Evolutionary conservation across 2,329 filamentous ascomycete genomes (phyloP).

Genomic region (Alternaria dauci): DNA sequence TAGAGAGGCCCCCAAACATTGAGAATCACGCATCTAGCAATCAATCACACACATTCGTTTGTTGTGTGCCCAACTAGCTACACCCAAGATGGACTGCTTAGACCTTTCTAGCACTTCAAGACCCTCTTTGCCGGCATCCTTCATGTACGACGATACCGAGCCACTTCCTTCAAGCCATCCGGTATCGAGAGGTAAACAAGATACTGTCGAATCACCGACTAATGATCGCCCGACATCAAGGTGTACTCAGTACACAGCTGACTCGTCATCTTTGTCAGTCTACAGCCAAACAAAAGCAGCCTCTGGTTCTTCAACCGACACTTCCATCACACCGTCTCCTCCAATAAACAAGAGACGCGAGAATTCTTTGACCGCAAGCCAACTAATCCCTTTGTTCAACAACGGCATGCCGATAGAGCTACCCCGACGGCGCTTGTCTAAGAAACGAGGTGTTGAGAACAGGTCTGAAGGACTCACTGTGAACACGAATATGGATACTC

Average conservation of each 20-base stretch:
- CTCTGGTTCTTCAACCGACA: background rate
- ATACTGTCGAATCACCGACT: background rate
- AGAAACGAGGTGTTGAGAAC: background rate
- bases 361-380: background rate
- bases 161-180: background rate
- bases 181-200: fast-evolving
- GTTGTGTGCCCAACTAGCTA: background rate
- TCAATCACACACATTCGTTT: background rate
- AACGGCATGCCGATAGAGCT: background rate
- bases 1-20: background rate
- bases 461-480: background rate
- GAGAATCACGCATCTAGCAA: background rate
- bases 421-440: background rate
- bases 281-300: background rate
- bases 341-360: background rate
- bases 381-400: background rate
- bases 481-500: fast-evolving
- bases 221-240: background rate
- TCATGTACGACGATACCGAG: background rate
- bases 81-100: background rate
- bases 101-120: background rate
- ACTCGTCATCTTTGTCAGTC: background rate
- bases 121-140: background rate
- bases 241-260: background rate
- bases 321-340: background rate